phyloP scores from a whole-genome alignment of 768 basidiomycete genomes.

The Lentinula guzmanii region DNA sequence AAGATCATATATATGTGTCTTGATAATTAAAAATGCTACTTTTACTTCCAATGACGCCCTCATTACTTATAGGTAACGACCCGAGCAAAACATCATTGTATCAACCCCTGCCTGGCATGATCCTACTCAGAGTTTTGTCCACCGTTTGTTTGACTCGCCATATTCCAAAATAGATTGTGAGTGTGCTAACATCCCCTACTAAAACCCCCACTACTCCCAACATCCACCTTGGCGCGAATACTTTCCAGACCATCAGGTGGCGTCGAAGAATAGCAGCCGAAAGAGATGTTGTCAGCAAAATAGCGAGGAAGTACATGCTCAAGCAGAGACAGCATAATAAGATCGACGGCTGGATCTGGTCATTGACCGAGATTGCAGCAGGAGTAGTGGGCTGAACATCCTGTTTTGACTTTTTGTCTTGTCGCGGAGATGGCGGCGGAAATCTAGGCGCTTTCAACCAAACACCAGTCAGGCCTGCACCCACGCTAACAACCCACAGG shows the following conservation, averaged over 20 bases:
- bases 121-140: not conserved
- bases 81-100: too few species aligned
- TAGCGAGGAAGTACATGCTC: slow-evolving; percentile 60
- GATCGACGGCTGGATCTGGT: not conserved
- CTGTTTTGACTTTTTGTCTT: slow-evolving; percentile 17
- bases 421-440: not conserved
- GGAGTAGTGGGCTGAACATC: not conserved
- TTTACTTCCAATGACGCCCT: too few species aligned
- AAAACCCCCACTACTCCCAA: slow-evolving; percentile 58
- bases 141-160: not conserved
- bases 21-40: too few species aligned
- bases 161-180: slow-evolving; percentile 61
- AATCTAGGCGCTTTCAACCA: slow-evolving; percentile 37
- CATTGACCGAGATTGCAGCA: not conserved
- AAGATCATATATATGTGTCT: too few species aligned
- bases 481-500: slow-evolving; percentile 56
- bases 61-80: too few species aligned
- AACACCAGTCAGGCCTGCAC: slow-evolving; percentile 63
- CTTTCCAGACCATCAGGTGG: slow-evolving; percentile 98
- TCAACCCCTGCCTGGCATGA: not conserved
- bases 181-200: slow-evolving; percentile 62
- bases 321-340: slow-evolving; percentile 47
- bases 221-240: slow-evolving; percentile 96
- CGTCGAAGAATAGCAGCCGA: slow-evolving; percentile 72
- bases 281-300: slow-evolving; percentile 65